phyloP scores from a whole-genome alignment of 352 stramenopile genomes.

The Phytophthora europaea region DNA sequence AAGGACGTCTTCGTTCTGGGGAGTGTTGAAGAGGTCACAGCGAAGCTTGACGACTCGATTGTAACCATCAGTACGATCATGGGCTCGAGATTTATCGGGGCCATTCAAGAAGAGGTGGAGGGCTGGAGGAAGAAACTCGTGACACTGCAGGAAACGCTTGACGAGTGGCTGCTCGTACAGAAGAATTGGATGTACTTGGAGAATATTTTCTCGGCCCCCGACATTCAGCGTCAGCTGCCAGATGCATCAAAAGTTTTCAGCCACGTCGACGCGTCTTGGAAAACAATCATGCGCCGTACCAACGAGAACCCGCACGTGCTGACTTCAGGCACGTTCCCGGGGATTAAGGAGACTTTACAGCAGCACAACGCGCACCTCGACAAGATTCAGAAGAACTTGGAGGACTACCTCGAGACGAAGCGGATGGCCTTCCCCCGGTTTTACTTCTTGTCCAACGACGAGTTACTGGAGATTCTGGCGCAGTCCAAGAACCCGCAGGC shows the following conservation, averaged over 20 bases:
- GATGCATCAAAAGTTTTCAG: conserved; percentile 93
- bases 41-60: conserved; percentile 93
- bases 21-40: conserved; percentile 92
- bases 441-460: conserved; percentile 97
- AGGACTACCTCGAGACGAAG: conserved; percentile 95
- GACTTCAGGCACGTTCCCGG: conserved; percentile 79
- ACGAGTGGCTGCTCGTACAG: conserved; percentile 91
- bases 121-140: conserved; percentile 88
- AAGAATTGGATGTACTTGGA: conserved; percentile 93
- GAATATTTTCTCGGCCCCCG: conserved; percentile 90
- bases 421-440: conserved; percentile 94
- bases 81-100: conserved; percentile 91
- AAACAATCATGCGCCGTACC: conserved; percentile 91
- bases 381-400: conserved; percentile 93
- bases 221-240: conserved; percentile 93
- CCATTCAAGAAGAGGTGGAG: conserved; percentile 93
- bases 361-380: conserved; percentile 91
- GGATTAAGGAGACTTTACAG: conserved; percentile 86
- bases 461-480: conserved; percentile 95
- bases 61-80: conserved; percentile 95
- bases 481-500: conserved; percentile 96
- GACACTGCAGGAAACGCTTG: conserved; percentile 85
- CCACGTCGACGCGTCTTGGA: conserved; percentile 92
- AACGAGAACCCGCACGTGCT: conserved; percentile 90
- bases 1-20: conserved; percentile 95